Conservation (phyloP, 352 stramenopile species). For the Globisporangium acanthophoron region DNA sequence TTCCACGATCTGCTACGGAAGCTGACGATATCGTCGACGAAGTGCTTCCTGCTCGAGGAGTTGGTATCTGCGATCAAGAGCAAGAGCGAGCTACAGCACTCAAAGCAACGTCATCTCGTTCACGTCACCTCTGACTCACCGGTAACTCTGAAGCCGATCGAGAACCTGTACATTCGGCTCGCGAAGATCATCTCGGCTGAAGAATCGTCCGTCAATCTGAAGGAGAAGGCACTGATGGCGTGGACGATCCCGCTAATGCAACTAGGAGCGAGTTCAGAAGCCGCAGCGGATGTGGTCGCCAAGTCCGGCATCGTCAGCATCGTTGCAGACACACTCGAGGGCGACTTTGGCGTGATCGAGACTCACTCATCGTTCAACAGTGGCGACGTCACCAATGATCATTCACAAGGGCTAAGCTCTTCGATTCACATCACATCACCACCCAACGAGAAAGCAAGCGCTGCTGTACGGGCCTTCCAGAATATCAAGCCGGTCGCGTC, state of each 20-base stretch:
- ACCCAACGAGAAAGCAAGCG: not conserved
- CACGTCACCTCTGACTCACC: not conserved
- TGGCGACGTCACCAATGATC: not conserved
- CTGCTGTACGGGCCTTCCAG: not conserved
- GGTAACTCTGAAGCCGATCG: slow-evolving; percentile 20
- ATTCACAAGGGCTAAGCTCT: not conserved
- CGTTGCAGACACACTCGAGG: slow-evolving; percentile 7
- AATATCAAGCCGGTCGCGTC: slow-evolving; percentile 15
- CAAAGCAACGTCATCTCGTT: not conserved
- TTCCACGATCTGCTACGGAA: slow-evolving; percentile 51
- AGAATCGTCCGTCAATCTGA: slow-evolving; percentile 28
- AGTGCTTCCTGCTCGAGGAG: slow-evolving; percentile 33
- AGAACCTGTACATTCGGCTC: slow-evolving; percentile 51
- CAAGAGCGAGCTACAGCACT: not conserved
- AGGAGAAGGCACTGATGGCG: slow-evolving; percentile 35
- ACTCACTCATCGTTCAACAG: not conserved
- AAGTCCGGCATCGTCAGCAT: slow-evolving; percentile 14
- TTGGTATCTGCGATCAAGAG: slow-evolving; percentile 10
- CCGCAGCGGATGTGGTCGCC: slow-evolving; percentile 10
- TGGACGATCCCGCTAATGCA: slow-evolving; percentile 21
- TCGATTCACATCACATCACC: not conserved
- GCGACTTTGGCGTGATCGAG: slow-evolving; percentile 4
- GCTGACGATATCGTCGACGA: slow-evolving; percentile 35
- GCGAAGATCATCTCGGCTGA: slow-evolving; percentile 35
- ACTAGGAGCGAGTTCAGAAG: slow-evolving; percentile 1